Base-by-base conservation (phyloP, 2,329 filamentous ascomycete genomes). In the Shiraia bambusicola region DNA sequence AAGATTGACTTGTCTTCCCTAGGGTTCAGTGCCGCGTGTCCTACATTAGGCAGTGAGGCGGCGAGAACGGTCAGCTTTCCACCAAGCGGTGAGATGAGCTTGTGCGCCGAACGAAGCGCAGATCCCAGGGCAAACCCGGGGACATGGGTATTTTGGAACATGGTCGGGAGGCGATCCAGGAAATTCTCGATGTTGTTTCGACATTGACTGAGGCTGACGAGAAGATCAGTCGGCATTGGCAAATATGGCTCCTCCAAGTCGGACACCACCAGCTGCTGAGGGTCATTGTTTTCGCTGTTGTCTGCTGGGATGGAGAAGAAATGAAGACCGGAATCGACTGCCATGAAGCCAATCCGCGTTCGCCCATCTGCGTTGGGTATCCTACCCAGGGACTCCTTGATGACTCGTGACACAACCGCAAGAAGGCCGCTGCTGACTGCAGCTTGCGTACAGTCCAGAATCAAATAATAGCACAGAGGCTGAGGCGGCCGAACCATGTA, bases 401-500 rank as follows among this genome's bases (percentile, higher is more conserved):
- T 96, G 51, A 91, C 95, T 58, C 93, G 83, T 42, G 93, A 92
- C 49, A 86, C 88, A 8, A 93, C 97, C 35, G 93, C 93, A 45
- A 97, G 76, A 24, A 98, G 83, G 34, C 93, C 93, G 34, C 45
- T 54, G 51, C 85, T 95, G 12, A 89, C 90, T 12, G 93, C 71
- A 95, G 92, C 31, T 45, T 54, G 56, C 34, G 55, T 57, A 38
- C 58, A 61, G 26, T 55, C 58, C 27, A 60, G 19, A 14, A 60
- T 47, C 28, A 60, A 56, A 46, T 60, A 60, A 45, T 60, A 60
- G 50, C 57, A 60, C 32, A 60, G 77, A 28, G 93, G 92, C 70
- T 97, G 93, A 16, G 93, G 93, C 42, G 93, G 91, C 47, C 93
- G 87, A 26, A 98, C 93, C 93, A 98, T 98, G 72, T 98, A 98